Evolutionary conservation across 1,284 basidiomycete genomes (phyloP), one percentile per base, ranked within the genome.

Genomic region (Papiliotrema nemorosa): DNA sequence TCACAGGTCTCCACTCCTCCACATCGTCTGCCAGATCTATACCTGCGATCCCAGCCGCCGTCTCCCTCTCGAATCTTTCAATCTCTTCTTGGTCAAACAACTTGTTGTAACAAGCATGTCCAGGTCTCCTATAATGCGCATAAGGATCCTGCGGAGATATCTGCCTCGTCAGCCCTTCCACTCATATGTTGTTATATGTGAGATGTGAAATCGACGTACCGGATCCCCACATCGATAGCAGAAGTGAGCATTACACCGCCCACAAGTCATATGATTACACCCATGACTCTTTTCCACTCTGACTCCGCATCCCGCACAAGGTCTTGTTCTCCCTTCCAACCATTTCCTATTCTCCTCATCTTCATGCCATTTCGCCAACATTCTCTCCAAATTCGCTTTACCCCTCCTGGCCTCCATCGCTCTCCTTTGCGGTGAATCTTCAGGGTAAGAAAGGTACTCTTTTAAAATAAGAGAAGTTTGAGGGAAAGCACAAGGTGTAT

Each of bases 211-310:
- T 3, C 16, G 2, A 59, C 64, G 60, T 39, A 71, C 66, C n/a
- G 60, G 57, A 18, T 48, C 43, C 3, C 67, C 69, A 44, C 72
- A 74, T 18, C 69, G 60, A 51, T 69, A 73, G 53, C 71, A 75
- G 54, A 74, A 75, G 52, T 74, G 73, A 2, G 69, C 58, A 7
- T 57, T 43, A 40, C 72, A 72, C 13, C 64, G 48, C 35, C 57
- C 61, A 50, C 73, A 74, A 2, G 66, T 70, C 66, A 75, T 73
- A 47, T 75, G 73, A 58, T 75, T 75, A 52, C 73, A 75, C 13
- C 73, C 73, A 36, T 67, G 62, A 49, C 63, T 69, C 60, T 74
- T 74, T 48, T 75, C 67, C 7, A 73, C 68, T 21, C 63, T 47
- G n/a, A 69, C 68, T 1, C 62, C 59, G 54, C 73, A 75, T 13